A percentile compares a stretch with the other conserved stretches of the same genome.
Evolutionary conservation across 768 basidiomycete species (phyloP).

Genomic region (Auricularia heimuer): DNA sequence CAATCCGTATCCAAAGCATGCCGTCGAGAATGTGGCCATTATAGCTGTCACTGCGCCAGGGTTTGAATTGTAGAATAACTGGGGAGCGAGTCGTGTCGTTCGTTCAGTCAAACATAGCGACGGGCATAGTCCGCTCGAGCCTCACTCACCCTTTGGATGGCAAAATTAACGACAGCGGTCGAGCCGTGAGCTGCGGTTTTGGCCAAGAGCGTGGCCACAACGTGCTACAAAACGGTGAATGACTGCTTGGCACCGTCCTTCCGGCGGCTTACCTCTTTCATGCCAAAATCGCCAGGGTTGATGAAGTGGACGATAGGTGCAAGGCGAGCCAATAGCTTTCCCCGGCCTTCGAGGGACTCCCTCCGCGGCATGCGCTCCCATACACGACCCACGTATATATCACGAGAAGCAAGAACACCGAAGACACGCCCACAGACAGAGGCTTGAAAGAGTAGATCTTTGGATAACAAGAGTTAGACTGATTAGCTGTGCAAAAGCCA

Average conservation of each 20-base stretch:
- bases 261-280: constrained; percentile 41
- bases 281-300: constrained; percentile 44
- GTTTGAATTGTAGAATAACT: constrained; percentile 52
- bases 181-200: constrained; percentile 46
- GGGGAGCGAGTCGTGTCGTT: neutral
- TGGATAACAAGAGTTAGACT: neutral
- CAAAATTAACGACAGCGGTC: constrained; percentile 48
- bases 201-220: constrained; percentile 44
- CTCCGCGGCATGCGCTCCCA: constrained; percentile 29
- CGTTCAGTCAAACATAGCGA: neutral
- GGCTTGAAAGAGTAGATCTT: constrained; percentile 57
- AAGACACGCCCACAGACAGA: constrained; percentile 38
- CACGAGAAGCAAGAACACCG: constrained; percentile 47
- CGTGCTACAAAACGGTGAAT: constrained; percentile 32
- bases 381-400: constrained; percentile 36
- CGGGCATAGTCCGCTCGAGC: constrained; percentile 1
- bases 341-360: constrained; percentile 28
- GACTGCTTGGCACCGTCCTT: neutral
- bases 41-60: constrained; percentile 46
- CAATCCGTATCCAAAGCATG: constrained; percentile 39
- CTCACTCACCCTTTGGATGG: constrained; percentile 41
- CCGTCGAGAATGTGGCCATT: constrained; percentile 33
- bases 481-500: neutral
- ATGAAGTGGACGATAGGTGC: constrained; percentile 35
- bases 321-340: constrained; percentile 28